phyloP scores from a whole-genome alignment of 2,329 filamentous ascomycete genomes.

The Xylariaceae sp. region DNA sequence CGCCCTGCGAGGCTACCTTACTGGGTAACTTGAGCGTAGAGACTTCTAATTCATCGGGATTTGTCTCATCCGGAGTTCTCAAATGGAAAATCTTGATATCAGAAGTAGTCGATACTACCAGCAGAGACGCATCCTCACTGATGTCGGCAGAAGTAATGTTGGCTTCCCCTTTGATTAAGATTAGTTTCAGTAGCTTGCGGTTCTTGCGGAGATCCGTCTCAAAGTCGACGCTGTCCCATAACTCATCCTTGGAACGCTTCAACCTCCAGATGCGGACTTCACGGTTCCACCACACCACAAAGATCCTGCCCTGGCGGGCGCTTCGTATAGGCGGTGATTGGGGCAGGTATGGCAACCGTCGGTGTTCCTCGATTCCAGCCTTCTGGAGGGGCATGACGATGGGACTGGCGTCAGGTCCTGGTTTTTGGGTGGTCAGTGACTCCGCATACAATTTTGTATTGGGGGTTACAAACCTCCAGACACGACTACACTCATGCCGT shows the following conservation, averaged over 20 bases:
- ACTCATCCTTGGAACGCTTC: slow-evolving; percentile 36
- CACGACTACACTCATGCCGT: slow-evolving; percentile 75
- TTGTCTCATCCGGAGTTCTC: slow-evolving; percentile 40
- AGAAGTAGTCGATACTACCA: slow-evolving; percentile 68
- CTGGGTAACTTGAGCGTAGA: slow-evolving; percentile 60
- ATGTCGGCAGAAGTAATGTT: slow-evolving; percentile 72
- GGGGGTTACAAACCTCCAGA: slow-evolving; percentile 64
- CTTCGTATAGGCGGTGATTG: slow-evolving; percentile 68
- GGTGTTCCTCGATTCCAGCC: slow-evolving; percentile 72
- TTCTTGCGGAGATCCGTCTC: slow-evolving; percentile 40
- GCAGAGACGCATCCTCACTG: slow-evolving; percentile 61
- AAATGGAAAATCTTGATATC: slow-evolving; percentile 74
- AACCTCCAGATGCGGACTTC: slow-evolving; percentile 77
- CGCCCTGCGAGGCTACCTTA: slow-evolving; percentile 52
- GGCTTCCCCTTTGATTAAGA: slow-evolving; percentile 66
- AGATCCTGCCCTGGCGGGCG: slow-evolving; percentile 62
- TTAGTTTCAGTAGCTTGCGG: slow-evolving; percentile 61
- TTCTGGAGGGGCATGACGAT: slow-evolving; percentile 73
- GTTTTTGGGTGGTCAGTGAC: slow-evolving; percentile 22
- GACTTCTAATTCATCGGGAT: slow-evolving; percentile 58
- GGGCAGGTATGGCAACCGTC: slow-evolving; percentile 74
- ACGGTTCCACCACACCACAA: slow-evolving; percentile 89
- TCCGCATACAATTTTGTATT: neutral
- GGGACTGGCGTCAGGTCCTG: slow-evolving; percentile 78
- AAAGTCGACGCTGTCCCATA: slow-evolving; percentile 34